Conservation (phyloP, 164 flowering plant genomes). For the Dillenia suffruticosa region DNA sequence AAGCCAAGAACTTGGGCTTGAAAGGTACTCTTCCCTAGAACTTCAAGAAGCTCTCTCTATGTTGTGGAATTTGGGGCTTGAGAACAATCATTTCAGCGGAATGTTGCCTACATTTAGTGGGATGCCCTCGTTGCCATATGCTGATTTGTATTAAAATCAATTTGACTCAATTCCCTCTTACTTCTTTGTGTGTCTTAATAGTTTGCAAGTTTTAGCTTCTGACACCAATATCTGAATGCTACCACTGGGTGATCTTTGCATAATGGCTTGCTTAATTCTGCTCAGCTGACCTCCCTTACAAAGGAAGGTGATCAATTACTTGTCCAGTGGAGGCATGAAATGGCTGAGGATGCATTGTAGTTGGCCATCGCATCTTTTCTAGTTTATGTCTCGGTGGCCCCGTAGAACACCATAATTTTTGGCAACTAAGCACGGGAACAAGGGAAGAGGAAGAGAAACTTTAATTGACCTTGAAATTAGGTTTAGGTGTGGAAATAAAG, state of each 20-base stretch:
- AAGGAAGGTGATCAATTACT: constrained; percentile 19
- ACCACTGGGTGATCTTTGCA: constrained; percentile 60
- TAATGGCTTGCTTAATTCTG: constrained; percentile 28
- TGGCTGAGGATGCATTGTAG: too few relatives aligned
- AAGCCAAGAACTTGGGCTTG: constrained; percentile 44
- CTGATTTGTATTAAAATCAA: constrained; percentile 46
- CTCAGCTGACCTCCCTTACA: constrained; percentile 47
- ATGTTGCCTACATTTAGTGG: constrained; percentile 56
- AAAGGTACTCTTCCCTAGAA: constrained; percentile 49
- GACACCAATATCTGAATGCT: constrained; percentile 47
- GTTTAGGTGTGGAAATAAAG: too few relatives aligned
- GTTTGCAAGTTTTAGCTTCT: constrained; percentile 49
- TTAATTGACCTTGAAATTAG: too few relatives aligned
- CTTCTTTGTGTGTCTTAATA: constrained; percentile 44
- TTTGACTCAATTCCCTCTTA: constrained; percentile 59
- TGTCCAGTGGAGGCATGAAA: too few relatives aligned
- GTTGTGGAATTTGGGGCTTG: constrained; percentile 50
- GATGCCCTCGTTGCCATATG: constrained; percentile 34
- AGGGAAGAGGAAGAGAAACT: too few relatives aligned
- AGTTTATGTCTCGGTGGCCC: too few relatives aligned
- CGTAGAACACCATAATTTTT: too few relatives aligned
- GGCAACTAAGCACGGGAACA: too few relatives aligned
- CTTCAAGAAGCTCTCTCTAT: constrained; percentile 43
- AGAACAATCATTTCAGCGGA: constrained; percentile 47
- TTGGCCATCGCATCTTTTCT: too few relatives aligned